Base-by-base conservation (phyloP, 306 rosid species). In the Gleditsia sinensis region DNA sequence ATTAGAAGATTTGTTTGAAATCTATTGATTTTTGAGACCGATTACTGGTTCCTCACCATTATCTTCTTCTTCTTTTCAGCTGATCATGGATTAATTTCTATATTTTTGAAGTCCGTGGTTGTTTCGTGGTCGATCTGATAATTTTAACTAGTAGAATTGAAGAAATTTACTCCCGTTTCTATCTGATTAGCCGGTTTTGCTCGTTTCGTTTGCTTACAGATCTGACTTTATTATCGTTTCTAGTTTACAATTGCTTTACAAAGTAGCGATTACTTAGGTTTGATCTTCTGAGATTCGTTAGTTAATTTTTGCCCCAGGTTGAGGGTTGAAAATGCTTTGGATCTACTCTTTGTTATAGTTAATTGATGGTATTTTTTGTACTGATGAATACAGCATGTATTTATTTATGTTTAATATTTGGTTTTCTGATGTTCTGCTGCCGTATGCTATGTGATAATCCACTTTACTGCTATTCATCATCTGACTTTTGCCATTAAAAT, bases 121-220 rank as follows among this genome's bases (percentile, higher is more conserved):
- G 45, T 34, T 34, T 19, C 30, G 67, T 17, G 48, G 30, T 80
- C 40, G 82, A 83, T 83, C 80, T 80, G 77, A 67, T 71, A 32
- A 69, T 49, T 23, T 46, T 59, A 46, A 43, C 20, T 12, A 6
- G 64, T 34, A 20, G 60, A 67, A 53, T 21, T 50, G 66, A 27
- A 51, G 21, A 55, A 58, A 51, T 43, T 10, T 42, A 51, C 48
- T 3, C 0, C 49, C 27, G 20, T 27, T 48, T 25, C 54, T 17
- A 9, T 16, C 51, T 27, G 19, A 9, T 2, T 50, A 16, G 24
- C 51, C 27, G 43, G 43, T 75, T 25, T 12, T 25, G 36, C 9
- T 66, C 30, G 32, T 59, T 39, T 71, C 10, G 27, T 30, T 33
- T 69, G 34, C 24, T 71, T 54, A 72, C 40, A 72, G 87, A 83